These are phyloP conservation scores for Curvularia lunata DNA, from an alignment of 2,329 filamentous ascomycete genomes.

Conservation along the genomic window DNA sequence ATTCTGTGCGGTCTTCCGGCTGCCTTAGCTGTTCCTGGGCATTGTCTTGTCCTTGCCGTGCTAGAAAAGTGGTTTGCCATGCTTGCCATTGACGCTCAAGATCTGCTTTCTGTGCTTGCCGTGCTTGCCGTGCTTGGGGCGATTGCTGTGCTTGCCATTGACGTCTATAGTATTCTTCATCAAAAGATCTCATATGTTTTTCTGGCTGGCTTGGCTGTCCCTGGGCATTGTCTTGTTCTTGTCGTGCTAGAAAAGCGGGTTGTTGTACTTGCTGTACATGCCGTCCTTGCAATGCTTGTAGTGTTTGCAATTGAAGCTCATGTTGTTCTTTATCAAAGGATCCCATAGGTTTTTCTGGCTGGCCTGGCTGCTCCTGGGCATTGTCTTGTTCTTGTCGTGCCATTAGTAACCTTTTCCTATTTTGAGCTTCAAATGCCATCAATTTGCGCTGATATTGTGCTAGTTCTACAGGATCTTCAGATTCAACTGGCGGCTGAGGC, in stretches of 20 bases:
- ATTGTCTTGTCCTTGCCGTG: neutral
- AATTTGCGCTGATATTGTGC: neutral
- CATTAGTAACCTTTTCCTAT: neutral
- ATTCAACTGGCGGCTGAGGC: slow-evolving; percentile 29
- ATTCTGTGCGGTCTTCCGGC: neutral
- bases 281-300: no score
- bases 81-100: no score
- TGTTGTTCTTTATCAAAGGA: no score
- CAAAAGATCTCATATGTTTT: neutral
- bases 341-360: neutral
- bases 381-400: neutral
- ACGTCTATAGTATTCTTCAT: neutral
- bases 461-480: neutral
- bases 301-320: no score
- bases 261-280: no score
- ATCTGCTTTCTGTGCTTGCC: no score
- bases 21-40: neutral
- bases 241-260: no score
- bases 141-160: neutral
- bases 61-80: no score
- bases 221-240: neutral
- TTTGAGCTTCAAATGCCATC: neutral
- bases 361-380: neutral
- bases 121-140: no score
- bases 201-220: neutral